phyloP scores from a whole-genome alignment of 768 basidiomycete genomes.

The Artomyces pyxidatus region DNA sequence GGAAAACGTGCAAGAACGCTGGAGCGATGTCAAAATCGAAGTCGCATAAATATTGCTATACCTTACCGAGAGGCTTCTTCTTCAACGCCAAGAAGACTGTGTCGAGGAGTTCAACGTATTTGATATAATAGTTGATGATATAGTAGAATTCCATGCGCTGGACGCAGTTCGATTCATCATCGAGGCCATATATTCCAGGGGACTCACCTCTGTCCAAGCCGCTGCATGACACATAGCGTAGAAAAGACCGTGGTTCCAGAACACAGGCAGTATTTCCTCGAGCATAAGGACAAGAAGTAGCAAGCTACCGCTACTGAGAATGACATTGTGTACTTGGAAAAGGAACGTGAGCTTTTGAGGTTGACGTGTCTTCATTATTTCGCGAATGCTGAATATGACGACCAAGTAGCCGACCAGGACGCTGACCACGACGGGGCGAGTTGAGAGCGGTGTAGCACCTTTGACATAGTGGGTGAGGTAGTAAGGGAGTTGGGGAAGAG shows the following conservation, averaged over 20 bases:
- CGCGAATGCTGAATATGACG: conserved; percentile 79
- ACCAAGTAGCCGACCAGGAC: conserved; percentile 77
- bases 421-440: conserved; percentile 56
- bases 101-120: conserved; percentile 93
- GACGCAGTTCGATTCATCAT: neutral
- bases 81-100: conserved; percentile 96
- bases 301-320: conserved; percentile 79
- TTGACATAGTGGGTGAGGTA: conserved; percentile 58
- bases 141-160: conserved; percentile 94
- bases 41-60: neutral
- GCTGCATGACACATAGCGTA: conserved; percentile 65
- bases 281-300: conserved; percentile 82
- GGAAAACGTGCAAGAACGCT: conserved; percentile 99
- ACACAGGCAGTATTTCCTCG: conserved; percentile 83
- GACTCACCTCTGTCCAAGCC: conserved; percentile 84
- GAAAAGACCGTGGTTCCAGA: conserved; percentile 64
- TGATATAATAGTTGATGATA: conserved; percentile 99
- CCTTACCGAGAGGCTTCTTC: conserved; percentile 93
- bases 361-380: conserved; percentile 71
- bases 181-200: conserved; percentile 5
- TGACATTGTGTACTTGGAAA: conserved; percentile 87
- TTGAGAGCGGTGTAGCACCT: conserved; percentile 77
- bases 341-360: conserved; percentile 71
- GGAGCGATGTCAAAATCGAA: conserved; percentile 1
- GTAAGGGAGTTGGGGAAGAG: conserved; percentile 45